These are phyloP conservation scores for Lojkania enalia DNA, from an alignment of 2,329 filamentous ascomycete genomes.

Conservation along the genomic window DNA sequence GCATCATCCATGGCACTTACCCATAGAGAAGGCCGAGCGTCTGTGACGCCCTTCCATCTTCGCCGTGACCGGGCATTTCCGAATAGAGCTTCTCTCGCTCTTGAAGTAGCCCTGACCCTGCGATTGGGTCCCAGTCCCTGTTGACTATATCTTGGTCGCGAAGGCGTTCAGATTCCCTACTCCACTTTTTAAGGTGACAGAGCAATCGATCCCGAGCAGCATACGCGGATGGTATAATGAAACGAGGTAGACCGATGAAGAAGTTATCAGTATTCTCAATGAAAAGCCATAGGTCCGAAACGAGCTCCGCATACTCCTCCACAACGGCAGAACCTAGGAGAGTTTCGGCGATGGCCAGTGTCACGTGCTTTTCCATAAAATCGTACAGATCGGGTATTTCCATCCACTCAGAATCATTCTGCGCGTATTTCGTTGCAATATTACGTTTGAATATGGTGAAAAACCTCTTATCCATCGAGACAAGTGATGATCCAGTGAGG, in stretches of 20 bases:
- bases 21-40: conserved; percentile 20
- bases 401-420: background rate
- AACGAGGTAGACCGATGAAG: conserved; percentile 2
- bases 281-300: conserved; percentile 4
- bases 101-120: conserved; percentile 18
- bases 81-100: conserved; percentile 20
- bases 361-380: background rate
- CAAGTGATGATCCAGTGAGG: conserved; percentile 11
- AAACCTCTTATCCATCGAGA: conserved; percentile 13
- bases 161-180: conserved; percentile 3
- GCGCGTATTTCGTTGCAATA: conserved; percentile 1
- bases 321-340: background rate
- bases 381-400: background rate
- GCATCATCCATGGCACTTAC: too few species aligned
- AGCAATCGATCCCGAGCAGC: conserved; percentile 18
- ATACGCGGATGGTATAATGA: conserved; percentile 13
- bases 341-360: background rate
- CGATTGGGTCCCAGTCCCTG: conserved; percentile 15
- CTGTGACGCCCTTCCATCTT: conserved; percentile 17
- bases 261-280: conserved; percentile 5
- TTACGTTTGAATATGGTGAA: conserved; percentile 13
- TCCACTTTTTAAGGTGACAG: conserved; percentile 8
- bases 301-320: background rate
- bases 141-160: conserved; percentile 5
- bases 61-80: conserved; percentile 14